These are phyloP conservation scores for Coix lacrymajobi DNA, from an alignment of 176 grass and related monocot genomes.

Conservation along the genomic window DNA sequence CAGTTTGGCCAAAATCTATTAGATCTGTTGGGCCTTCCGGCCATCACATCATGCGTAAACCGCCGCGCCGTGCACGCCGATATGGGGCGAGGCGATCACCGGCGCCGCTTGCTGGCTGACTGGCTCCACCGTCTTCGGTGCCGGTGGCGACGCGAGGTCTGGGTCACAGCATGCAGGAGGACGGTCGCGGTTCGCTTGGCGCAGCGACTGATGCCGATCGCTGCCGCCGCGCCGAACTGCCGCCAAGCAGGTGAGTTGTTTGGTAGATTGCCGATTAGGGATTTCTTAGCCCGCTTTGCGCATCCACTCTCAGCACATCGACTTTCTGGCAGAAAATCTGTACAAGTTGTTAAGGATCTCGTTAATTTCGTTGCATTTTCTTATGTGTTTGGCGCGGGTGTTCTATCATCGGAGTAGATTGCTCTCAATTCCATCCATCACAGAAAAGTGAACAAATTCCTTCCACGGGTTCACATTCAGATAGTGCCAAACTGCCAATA, in stretches of 20 bases:
- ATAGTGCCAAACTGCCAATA: neutral
- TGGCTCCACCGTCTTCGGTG: slow-evolving; percentile 38
- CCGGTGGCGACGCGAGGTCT: slow-evolving; percentile 4
- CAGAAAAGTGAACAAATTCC: neutral
- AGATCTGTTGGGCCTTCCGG: neutral
- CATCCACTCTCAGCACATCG: neutral
- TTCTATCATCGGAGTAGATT: neutral
- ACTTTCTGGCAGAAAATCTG: neutral
- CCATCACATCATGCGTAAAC: neutral
- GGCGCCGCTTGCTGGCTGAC: slow-evolving; percentile 26
- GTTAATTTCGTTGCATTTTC: neutral
- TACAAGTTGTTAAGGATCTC: neutral
- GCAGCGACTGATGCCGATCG: slow-evolving; percentile 32
- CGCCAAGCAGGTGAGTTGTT: slow-evolving; percentile 35
- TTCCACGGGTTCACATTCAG: neutral
- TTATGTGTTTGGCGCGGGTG: neutral
- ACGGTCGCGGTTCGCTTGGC: slow-evolving; percentile 22
- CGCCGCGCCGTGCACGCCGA: slow-evolving; percentile 38
- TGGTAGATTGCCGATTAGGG: slow-evolving; percentile 23
- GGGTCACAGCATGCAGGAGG: slow-evolving; percentile 32
- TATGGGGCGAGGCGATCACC: slow-evolving; percentile 39
- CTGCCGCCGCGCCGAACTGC: slow-evolving; percentile 22
- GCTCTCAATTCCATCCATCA: neutral
- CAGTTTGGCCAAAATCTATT: neutral
- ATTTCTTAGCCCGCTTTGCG: neutral